Evolutionary conservation across 371 early-diverging fungal species (phyloP), one percentile per base, ranked within the genome.

Genomic region (Apophysomyces variabilis): DNA sequence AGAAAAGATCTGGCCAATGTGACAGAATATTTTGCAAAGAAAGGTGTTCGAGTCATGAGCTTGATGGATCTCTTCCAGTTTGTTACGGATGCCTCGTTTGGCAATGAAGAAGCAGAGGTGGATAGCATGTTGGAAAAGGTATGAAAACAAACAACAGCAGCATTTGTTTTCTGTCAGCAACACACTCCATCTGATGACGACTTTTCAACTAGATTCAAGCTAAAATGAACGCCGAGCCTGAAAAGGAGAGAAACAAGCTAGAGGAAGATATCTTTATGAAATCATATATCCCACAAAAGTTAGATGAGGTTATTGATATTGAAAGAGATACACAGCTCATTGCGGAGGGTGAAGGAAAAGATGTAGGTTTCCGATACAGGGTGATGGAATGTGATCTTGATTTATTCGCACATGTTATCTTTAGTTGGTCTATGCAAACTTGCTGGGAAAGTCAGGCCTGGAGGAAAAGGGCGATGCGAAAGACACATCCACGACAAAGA

Each of bases 1-100:
- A 86, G 98, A 38, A 97, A 95, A 78, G 99, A 99, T 80, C 90
- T 96, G 72, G 78, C 89, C 46, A 99, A 99, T 75, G 92, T 99
- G n/a, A 94, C 93, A 47, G 96, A 94, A 62, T 99, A 91, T 76
- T 99, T 99, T 86, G 76, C 89, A 35, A 92, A 91, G 66, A 89
- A 91, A 67, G 92, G 86, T 8, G 95, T 95, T 0, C 82, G 83
- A 7, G 87, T 93, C 14, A 90, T 97, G 89, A 89, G 90, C 32
- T 69, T 95, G 37, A 87, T 93, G 67, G 92, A 95, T 58, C 76
- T 97, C 60, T 99, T 97, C 78, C 91, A 94, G 38, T 99, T 96
- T 84, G 89, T 97, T 18, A 92, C 91, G 0, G 89, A 90, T 68
- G 66, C 80, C 3, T 74, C 71, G 11, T 83, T 90, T 60, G 87